These are phyloP conservation scores for Phytophthora fragariaefolia DNA, from an alignment of 352 stramenopile genomes.

Conservation along the genomic window DNA sequence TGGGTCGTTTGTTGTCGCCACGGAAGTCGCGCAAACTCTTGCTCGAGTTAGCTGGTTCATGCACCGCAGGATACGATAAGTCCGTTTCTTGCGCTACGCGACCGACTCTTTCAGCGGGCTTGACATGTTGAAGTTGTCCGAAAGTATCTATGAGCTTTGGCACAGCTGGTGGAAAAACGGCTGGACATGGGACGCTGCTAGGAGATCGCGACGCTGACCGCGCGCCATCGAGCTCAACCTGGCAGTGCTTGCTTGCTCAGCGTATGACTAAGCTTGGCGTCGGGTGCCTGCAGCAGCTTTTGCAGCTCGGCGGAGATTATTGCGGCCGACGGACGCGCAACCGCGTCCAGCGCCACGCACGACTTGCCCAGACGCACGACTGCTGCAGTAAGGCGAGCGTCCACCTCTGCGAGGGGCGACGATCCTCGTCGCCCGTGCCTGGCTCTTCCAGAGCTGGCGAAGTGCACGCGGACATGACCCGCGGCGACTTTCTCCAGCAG, in stretches of 20 bases:
- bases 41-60: slow-evolving; percentile 1
- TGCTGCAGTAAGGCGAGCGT: slow-evolving; percentile 17
- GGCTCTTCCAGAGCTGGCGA: slow-evolving; percentile 27
- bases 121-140: slow-evolving; percentile 34
- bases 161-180: slow-evolving; percentile 33
- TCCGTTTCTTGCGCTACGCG: not conserved
- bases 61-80: no score
- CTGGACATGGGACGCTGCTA: slow-evolving; percentile 18
- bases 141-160: slow-evolving; percentile 39
- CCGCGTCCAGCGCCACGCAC: slow-evolving; percentile 56
- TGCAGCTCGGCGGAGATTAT: slow-evolving; percentile 50
- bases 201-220: slow-evolving; percentile 1
- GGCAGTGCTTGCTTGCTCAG: slow-evolving; percentile 14
- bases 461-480: slow-evolving; percentile 32
- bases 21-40: no score
- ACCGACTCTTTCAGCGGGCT: slow-evolving; percentile 14
- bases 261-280: slow-evolving; percentile 29
- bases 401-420: slow-evolving; percentile 13
- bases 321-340: slow-evolving; percentile 45
- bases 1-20: not conserved
- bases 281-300: slow-evolving; percentile 31
- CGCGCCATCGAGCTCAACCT: not conserved
- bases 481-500: slow-evolving; percentile 48
- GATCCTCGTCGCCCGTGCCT: slow-evolving; percentile 21
- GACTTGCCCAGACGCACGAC: slow-evolving; percentile 45